Evolutionary conservation across 2,329 filamentous ascomycete species (phyloP).

Genomic region (Neonectria ditissima): DNA sequence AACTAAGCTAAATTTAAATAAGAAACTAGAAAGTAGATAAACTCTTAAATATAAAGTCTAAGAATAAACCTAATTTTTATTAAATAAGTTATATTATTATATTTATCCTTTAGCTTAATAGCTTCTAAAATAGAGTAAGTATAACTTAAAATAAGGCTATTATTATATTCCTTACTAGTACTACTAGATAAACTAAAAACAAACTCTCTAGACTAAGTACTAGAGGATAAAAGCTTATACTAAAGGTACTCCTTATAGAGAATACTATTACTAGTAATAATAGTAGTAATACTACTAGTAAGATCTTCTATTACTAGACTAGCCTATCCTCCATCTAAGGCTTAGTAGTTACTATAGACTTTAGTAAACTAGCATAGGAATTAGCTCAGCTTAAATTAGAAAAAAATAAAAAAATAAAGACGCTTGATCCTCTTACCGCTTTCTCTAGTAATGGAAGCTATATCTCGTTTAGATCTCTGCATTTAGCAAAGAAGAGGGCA

Average conservation of each 20-base stretch:
- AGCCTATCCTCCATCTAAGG: slow-evolving; percentile 75
- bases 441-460: slow-evolving; percentile 82
- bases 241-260: slow-evolving; percentile 77
- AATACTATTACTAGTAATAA: slow-evolving; percentile 67
- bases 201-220: slow-evolving; percentile 77
- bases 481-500: slow-evolving; percentile 77
- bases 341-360: slow-evolving; percentile 76
- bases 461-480: slow-evolving; percentile 76
- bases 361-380: slow-evolving; percentile 70
- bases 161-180: slow-evolving; percentile 38
- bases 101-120: slow-evolving; percentile 56
- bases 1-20: slow-evolving; percentile 1
- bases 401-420: too few relatives aligned
- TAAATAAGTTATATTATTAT: slow-evolving; percentile 53
- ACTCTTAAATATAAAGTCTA: neutral
- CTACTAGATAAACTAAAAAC: slow-evolving; percentile 61
- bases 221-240: slow-evolving; percentile 74
- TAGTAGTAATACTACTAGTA: slow-evolving; percentile 67
- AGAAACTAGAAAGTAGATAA: neutral
- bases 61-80: slow-evolving; percentile 57
- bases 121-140: slow-evolving; percentile 65
- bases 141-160: slow-evolving; percentile 59
- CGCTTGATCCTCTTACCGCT: slow-evolving; percentile 53
- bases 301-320: slow-evolving; percentile 64
- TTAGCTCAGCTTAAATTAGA: slow-evolving; percentile 20